Percentiles rank a stretch among this genome's conserved stretches.
These are phyloP conservation scores for Gossypium ekmanianum DNA, from an alignment of 345 rosid species.

Conservation along the genomic window DNA sequence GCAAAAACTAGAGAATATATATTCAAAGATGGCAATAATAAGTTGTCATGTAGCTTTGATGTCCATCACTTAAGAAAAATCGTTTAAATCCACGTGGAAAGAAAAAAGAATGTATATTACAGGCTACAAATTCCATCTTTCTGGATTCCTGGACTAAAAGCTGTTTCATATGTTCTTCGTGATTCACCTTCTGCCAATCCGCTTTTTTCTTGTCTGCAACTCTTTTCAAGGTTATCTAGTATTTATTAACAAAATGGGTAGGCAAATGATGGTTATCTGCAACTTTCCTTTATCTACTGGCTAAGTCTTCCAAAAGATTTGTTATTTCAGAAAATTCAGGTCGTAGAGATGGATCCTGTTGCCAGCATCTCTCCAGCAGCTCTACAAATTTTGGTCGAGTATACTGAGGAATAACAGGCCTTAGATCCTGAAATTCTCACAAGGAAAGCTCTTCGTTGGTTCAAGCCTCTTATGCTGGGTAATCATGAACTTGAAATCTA, in stretches of 20 bases:
- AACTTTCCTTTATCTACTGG: constrained; percentile 24
- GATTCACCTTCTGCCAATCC: constrained; percentile 11
- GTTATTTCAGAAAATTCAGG: constrained; percentile 61
- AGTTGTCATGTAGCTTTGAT: not conserved
- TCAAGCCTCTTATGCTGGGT: not conserved
- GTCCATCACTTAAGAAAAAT: not conserved
- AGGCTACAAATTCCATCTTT: not conserved
- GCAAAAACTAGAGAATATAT: no score
- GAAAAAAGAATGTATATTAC: not conserved
- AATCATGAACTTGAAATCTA: not conserved
- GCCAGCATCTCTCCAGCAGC: constrained; percentile 64
- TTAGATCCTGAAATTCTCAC: constrained; percentile 45
- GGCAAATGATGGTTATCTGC: not conserved
- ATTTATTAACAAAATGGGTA: not conserved
- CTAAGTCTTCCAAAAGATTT: constrained; percentile 36
- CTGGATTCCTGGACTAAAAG: not conserved
- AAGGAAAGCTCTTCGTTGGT: constrained; percentile 1
- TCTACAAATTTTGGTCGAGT: constrained; percentile 47
- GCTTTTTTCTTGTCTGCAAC: constrained; percentile 15
- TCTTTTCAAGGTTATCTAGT: constrained; percentile 17
- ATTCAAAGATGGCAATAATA: not conserved
- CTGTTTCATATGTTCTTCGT: constrained; percentile 13
- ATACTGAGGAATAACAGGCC: constrained; percentile 50
- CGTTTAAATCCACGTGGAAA: not conserved
- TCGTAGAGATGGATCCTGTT: constrained; percentile 48